Percentiles rank a stretch among this genome's conserved stretches.
Evolutionary conservation across 345 rosid genomes (phyloP).

Genomic region (Boechera divaricarpa): DNA sequence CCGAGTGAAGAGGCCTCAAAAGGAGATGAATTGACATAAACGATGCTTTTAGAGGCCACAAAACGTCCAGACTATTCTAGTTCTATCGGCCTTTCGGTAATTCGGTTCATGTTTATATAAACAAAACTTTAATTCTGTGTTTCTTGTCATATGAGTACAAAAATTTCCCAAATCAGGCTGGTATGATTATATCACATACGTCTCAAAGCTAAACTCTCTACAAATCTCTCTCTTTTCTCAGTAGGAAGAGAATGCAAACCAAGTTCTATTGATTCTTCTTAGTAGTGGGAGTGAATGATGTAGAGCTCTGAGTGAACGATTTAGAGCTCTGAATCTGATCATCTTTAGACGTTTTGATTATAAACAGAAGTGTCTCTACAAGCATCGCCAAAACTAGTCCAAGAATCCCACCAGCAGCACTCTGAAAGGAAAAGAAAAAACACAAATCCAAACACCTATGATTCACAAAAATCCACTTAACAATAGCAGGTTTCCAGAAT

Average conservation of each 20-base stretch:
- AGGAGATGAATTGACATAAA: neutral
- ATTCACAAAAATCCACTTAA: neutral
- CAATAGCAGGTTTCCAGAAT: neutral
- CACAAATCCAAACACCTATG: neutral
- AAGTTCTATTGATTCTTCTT: conserved; percentile 74
- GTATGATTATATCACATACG: neutral
- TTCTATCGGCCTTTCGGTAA: neutral
- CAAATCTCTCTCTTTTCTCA: neutral
- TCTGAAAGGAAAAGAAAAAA: conserved; percentile 49
- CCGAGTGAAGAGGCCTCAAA: neutral
- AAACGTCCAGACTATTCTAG: neutral
- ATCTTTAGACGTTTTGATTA: conserved; percentile 69
- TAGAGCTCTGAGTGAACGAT: conserved; percentile 44
- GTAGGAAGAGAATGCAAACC: neutral
- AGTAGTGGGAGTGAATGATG: conserved; percentile 51
- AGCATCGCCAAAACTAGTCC: conserved; percentile 91
- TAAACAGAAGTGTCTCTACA: conserved; percentile 86
- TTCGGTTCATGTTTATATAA: neutral
- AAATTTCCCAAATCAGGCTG: neutral
- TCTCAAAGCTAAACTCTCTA: conserved; percentile 17
- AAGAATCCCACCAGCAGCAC: conserved; percentile 95
- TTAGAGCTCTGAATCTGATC: conserved; percentile 46
- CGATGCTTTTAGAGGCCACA: neutral
- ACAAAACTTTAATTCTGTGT: neutral
- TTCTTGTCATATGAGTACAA: conserved; percentile 9